Percentiles rank a stretch among this genome's conserved stretches.
phyloP scores from a whole-genome alignment of 2,329 filamentous ascomycete species.

The Raffaelea albimanens region DNA sequence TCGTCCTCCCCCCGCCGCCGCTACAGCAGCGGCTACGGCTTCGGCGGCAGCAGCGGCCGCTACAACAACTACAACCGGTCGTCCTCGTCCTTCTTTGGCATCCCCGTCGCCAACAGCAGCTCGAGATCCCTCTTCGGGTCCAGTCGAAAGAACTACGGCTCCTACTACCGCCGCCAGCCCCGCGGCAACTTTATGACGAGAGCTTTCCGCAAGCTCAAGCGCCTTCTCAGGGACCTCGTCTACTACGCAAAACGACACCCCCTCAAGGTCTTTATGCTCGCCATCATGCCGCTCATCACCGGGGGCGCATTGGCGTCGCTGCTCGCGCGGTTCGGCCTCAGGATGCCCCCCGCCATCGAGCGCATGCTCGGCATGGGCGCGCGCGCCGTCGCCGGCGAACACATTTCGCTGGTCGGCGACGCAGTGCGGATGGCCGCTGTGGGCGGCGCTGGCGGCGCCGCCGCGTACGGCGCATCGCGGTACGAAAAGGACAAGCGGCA shows the following conservation, averaged over 20 bases:
- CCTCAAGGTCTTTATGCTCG: slow-evolving; percentile 75
- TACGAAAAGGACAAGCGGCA: no score
- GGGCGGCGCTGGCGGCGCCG: slow-evolving; percentile 12
- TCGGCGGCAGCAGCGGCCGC: no score
- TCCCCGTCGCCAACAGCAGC: slow-evolving; percentile 33
- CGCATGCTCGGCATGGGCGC: slow-evolving; percentile 46
- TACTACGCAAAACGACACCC: slow-evolving; percentile 78
- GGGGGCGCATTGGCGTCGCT: slow-evolving; percentile 74
- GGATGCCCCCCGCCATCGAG: slow-evolving; percentile 57
- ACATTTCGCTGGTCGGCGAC: slow-evolving; percentile 42
- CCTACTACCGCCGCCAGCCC: slow-evolving; percentile 73
- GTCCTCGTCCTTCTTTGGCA: slow-evolving; percentile 33
- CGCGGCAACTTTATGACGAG: slow-evolving; percentile 69
- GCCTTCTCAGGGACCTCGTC: slow-evolving; percentile 70
- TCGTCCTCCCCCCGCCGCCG: slow-evolving; percentile 7
- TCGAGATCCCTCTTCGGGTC: slow-evolving; percentile 34
- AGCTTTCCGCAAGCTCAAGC: slow-evolving; percentile 65
- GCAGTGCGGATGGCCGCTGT: slow-evolving; percentile 41
- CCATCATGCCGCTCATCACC: slow-evolving; percentile 79
- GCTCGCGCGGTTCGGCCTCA: slow-evolving; percentile 68
- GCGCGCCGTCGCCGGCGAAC: slow-evolving; percentile 36
- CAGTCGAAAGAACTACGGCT: slow-evolving; percentile 18
- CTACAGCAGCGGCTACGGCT: no score
- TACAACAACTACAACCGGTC: slow-evolving; percentile 19
- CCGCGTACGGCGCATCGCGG: no score